These are phyloP conservation scores for Gloeostereum incarnatum DNA, from an alignment of 768 basidiomycete species.

Conservation along the genomic window DNA sequence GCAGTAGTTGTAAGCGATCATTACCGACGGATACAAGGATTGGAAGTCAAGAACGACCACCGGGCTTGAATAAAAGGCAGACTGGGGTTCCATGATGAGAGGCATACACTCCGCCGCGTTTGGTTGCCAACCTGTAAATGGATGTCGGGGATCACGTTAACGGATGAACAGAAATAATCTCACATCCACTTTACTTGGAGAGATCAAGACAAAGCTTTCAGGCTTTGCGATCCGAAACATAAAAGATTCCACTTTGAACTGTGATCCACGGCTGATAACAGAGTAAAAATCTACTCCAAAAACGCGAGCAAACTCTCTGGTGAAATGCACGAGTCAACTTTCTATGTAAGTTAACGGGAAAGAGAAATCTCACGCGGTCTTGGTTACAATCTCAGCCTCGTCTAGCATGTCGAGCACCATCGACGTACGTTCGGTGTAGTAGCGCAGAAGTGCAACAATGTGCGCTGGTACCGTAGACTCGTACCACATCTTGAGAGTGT, in stretches of 20 bases:
- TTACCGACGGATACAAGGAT: slow-evolving; percentile 91
- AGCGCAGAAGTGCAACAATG: slow-evolving; percentile 42
- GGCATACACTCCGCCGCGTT: slow-evolving; percentile 97
- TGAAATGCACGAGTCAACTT: background rate
- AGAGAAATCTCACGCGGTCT: slow-evolving; percentile 64
- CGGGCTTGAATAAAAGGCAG: slow-evolving; percentile 89
- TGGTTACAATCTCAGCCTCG: slow-evolving; percentile 72
- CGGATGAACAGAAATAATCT: slow-evolving; percentile 11
- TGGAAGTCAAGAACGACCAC: slow-evolving; percentile 94
- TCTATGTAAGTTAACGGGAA: background rate
- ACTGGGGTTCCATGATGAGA: slow-evolving; percentile 89
- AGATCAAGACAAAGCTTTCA: slow-evolving; percentile 84
- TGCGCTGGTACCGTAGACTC: slow-evolving; percentile 48
- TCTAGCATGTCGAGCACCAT: slow-evolving; percentile 78
- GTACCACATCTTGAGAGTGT: slow-evolving; percentile 63
- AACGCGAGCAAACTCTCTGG: slow-evolving; percentile 92
- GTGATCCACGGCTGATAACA: slow-evolving; percentile 89
- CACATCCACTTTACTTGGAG: slow-evolving; percentile 83
- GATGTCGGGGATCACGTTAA: background rate
- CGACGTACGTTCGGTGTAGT: slow-evolving; percentile 54
- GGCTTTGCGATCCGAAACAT: slow-evolving; percentile 97
- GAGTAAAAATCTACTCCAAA: slow-evolving; percentile 98
- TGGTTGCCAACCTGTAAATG: slow-evolving; percentile 78
- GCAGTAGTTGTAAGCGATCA: slow-evolving; percentile 98
- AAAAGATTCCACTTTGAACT: slow-evolving; percentile 98